Evolutionary conservation across 805 yeast genomes (phyloP), one percentile per base, ranked within the genome.

Genomic region (Brettanomyces nanus): DNA sequence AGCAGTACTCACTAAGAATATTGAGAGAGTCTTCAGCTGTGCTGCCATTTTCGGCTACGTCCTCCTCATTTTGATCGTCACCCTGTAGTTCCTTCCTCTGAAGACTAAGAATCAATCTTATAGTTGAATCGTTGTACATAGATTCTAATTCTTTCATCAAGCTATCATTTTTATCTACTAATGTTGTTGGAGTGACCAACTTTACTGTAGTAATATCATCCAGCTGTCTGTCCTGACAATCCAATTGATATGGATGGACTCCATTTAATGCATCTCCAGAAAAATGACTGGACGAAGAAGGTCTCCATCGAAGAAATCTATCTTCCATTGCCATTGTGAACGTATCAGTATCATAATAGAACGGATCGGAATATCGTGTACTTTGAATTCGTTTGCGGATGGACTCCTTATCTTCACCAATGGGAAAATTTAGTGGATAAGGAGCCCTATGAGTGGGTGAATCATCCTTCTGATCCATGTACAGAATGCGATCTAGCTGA

Each of bases 301-400:
- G 53, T 28, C 59, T 50, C 63, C 64, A 64, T 19, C 67, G 49
- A 1, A 59, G 47, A 27, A 65, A 41, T 33, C 58, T 50, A 9
- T 61, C 62, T 37, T 63, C 68, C 67, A 63, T 61, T 15, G 18
- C 15, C 32, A 14, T 7, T 11, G 11, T 11, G 11, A 23, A 23
- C 7, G 26, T 7, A 7, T 23, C 26, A 23, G 26, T 9, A 11
- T 23, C 26, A 11, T 23, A 23, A 23, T 23, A 23, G 11, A 23
- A 23, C 10, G 26, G 26, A 23, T 7, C 26, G 10, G 11, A 9
- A 7, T 23, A 7, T 23, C 26, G 7, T 7, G 26, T 11, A 7
- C 26, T 23, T 11, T 9, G 26, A 23, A 11, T 11, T 11, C 11
- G 26, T 9, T 7, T 9, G 7, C 26, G 7, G 26, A 9, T 23